Evolutionary conservation across 345 rosid genomes (phyloP).

Genomic region (Zanthoxylum bungeanum): DNA sequence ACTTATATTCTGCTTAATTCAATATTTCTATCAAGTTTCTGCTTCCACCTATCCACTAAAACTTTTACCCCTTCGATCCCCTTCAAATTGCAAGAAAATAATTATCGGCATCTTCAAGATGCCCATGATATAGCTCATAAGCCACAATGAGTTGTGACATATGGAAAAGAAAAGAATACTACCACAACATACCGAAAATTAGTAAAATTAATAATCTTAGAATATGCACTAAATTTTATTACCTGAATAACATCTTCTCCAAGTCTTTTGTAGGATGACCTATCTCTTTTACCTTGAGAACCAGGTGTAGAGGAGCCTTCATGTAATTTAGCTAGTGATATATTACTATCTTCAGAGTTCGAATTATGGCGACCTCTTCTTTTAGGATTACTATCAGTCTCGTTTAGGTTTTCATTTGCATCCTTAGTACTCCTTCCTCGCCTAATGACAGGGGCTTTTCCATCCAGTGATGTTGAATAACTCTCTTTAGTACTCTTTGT

Average conservation of each 20-base stretch:
- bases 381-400: conserved; percentile 19
- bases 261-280: conserved; percentile 38
- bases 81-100: background rate
- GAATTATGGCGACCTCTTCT: conserved; percentile 21
- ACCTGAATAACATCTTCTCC: conserved; percentile 69
- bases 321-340: conserved; percentile 14
- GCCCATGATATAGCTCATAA: background rate
- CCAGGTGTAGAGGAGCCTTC: conserved; percentile 23
- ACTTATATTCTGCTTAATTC: background rate
- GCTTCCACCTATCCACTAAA: background rate
- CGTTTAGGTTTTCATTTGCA: conserved; percentile 22
- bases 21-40: background rate
- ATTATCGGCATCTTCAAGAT: background rate
- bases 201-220: too few relatives aligned
- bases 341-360: conserved; percentile 23
- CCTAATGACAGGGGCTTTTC: conserved; percentile 17
- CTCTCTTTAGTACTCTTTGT: conserved; percentile 39
- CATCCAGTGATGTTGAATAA: conserved; percentile 31
- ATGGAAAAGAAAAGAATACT: too few relatives aligned
- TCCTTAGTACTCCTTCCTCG: conserved; percentile 13
- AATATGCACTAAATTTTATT: conserved; percentile 8
- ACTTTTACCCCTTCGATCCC: background rate
- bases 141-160: too few relatives aligned
- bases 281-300: conserved; percentile 23
- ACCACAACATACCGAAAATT: too few relatives aligned